Evolutionary conservation across 2,329 filamentous ascomycete genomes (phyloP), one percentile per base, ranked within the genome.

Genomic region (Talaromyces piceae): DNA sequence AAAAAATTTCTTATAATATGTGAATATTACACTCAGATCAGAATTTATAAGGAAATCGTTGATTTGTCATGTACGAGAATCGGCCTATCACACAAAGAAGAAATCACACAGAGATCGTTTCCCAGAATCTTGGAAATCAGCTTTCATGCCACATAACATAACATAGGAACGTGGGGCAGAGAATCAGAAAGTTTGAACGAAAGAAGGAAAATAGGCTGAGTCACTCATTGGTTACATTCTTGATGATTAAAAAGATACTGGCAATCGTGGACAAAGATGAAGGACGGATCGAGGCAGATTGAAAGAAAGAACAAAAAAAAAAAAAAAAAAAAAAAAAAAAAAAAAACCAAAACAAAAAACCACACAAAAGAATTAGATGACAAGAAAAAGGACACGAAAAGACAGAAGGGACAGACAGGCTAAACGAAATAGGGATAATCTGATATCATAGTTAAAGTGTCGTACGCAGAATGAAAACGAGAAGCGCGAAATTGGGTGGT

Each of bases 21-120:
- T n/a, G n/a, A n/a, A n/a, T n/a, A n/a, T n/a, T n/a, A n/a, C n/a
- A n/a, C n/a, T n/a, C n/a, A n/a, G n/a, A n/a, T n/a, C n/a, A n/a
- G n/a, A n/a, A n/a, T n/a, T n/a, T 18, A 9, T 37, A 37, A 43
- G 25, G 8, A 16, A 25, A n/a, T 30, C 30, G 25, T 28, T 46
- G 44, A 26, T 27, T 46, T 28, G 18, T 46, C 44, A 43, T 43
- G 39, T 43, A 25, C 39, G 20, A 43, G 39, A 43, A 46, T 30
- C 25, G 44, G 27, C 30, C 28, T 30, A 50, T 41, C 47, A 50
- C 37, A 43, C 11, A 39, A 22, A n/a, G 23, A 23, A 30, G 25
- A 33, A 49, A 56, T 39, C 37, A 55, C 47, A 49, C 54, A 20
- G 43, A 22, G 49, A 50, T 49, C 54, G 54, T 56, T 9, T 43